A percentile compares a stretch with the other conserved stretches of the same genome.
Conservation (phyloP, 176 grass and related monocot genomes). For the Oryza meridionalis region DNA sequence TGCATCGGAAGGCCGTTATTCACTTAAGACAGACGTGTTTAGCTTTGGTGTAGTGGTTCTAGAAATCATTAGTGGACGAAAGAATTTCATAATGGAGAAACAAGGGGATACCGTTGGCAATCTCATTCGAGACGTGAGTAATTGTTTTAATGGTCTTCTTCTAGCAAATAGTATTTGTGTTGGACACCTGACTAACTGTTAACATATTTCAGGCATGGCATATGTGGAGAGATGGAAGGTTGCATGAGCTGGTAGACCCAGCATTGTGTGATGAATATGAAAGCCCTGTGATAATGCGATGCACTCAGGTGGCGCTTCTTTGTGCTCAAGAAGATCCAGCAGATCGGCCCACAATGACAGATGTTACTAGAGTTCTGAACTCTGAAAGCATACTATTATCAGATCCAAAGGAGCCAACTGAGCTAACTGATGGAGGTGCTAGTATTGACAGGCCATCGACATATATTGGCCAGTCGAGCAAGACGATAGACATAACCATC, state of each 20-base stretch:
- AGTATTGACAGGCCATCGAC: not conserved
- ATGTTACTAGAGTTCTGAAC: slow-evolving; percentile 45
- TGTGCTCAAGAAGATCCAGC: slow-evolving; percentile 56
- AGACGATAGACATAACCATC: slow-evolving; percentile 45
- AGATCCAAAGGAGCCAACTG: slow-evolving; percentile 35
- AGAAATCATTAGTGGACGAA: slow-evolving; percentile 46
- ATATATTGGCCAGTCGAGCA: slow-evolving; percentile 28
- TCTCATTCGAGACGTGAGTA: slow-evolving; percentile 57
- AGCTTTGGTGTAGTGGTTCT: slow-evolving; percentile 56
- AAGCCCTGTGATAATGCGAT: slow-evolving; percentile 9
- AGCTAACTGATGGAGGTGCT: not conserved
- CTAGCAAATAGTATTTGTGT: not conserved
- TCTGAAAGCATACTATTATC: slow-evolving; percentile 24
- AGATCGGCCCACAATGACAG: slow-evolving; percentile 47
- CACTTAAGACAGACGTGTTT: slow-evolving; percentile 60
- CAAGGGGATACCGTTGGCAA: slow-evolving; percentile 43
- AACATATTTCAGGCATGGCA: slow-evolving; percentile 54
- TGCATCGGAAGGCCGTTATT: slow-evolving; percentile 42
- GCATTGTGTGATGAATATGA: slow-evolving; percentile 12
- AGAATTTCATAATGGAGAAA: slow-evolving; percentile 31
- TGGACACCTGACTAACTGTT: not conserved
- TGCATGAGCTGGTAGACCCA: slow-evolving; percentile 49
- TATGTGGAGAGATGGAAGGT: slow-evolving; percentile 39
- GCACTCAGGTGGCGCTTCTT: slow-evolving; percentile 44
- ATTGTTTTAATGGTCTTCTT: not conserved